Evolutionary conservation across 1,284 basidiomycete species (phyloP).

Genomic region (Volvariella surrecta): DNA sequence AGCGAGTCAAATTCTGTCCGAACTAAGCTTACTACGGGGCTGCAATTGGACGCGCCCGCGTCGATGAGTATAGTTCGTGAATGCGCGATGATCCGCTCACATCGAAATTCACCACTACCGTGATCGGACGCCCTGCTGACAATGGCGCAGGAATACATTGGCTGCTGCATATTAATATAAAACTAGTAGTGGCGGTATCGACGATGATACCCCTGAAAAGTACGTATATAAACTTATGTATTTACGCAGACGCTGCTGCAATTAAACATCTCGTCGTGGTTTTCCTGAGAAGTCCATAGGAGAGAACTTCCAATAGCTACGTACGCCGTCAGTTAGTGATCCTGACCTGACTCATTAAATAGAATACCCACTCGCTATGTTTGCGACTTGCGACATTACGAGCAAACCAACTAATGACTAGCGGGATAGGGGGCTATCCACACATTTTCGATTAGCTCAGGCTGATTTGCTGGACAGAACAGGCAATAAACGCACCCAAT

Average conservation of each 20-base stretch:
- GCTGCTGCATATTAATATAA: background rate
- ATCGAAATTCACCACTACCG: too few relatives aligned
- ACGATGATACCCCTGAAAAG: background rate
- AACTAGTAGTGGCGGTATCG: background rate
- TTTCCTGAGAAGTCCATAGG: slow-evolving; percentile 10
- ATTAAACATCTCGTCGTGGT: background rate
- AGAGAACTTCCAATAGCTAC: slow-evolving; percentile 20
- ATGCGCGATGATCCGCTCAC: too few relatives aligned
- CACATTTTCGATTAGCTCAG: too few relatives aligned
- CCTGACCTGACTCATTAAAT: background rate
- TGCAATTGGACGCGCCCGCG: too few relatives aligned
- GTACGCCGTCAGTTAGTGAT: background rate
- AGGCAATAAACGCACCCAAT: slow-evolving; percentile 13
- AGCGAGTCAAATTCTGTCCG: too few relatives aligned
- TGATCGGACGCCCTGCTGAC: too few relatives aligned
- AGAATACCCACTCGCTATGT: slow-evolving; percentile 13
- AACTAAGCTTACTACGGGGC: too few relatives aligned
- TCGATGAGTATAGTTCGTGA: too few relatives aligned
- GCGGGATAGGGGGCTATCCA: slow-evolving; percentile 13
- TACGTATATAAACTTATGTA: background rate
- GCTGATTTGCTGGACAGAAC: background rate
- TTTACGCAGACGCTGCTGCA: background rate
- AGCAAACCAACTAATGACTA: slow-evolving; percentile 13
- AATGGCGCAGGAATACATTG: background rate
- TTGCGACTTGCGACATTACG: slow-evolving; percentile 13